Base-by-base conservation (phyloP, 225 moss, liverwort and hornwort genomes). In the Sphagnum tenellum region DNA sequence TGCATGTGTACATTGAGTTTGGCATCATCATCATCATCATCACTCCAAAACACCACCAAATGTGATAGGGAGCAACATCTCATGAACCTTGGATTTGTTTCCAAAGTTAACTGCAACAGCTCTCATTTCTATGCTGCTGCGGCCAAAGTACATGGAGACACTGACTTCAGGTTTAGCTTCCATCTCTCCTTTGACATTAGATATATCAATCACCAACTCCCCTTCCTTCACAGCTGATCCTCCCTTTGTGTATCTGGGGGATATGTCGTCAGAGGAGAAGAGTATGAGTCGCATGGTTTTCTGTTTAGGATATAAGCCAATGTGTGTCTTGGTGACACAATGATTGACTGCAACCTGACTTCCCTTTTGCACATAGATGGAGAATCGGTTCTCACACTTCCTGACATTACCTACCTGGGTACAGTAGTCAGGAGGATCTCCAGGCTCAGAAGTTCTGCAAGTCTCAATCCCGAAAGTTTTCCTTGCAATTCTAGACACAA, bases 121-220 rank as follows among this genome's bases (percentile, higher is more conserved):
- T 52, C 69, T 73, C 4, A 85, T 77, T 62, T 79, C 77, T n/a
- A 85, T 68, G 47, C 70, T 77, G 2, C 85, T 71, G 9, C 81
- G 71, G 13, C 88, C 88, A 13, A 80, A 88, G 70, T 77, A 88
- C 81, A 88, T 79, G 3, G 79, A 76, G 48, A 88, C 85, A 4
- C 58, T 69, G 49, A 88, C 67, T 3, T 61, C 13, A 9, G 79
- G 73, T 44, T 7, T 61, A 3, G 9, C 29, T 2, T 77, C 67
- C 49, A 78, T 3, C 9, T 60, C 61, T 3, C 57, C 61, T 29
- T 29, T 29, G 47, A 69, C 58, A 5, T 14, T 71, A 3, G 82
- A 75, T 49, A 81, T 77, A 45, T 69, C 69, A 2, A 88, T 73
- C 0, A 59, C 55, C 45, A 88, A 88, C 44, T 59, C 78, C 8